Conservation (phyloP, 371 early-diverging fungal genomes). For the Syncephalis plumigaleata region DNA sequence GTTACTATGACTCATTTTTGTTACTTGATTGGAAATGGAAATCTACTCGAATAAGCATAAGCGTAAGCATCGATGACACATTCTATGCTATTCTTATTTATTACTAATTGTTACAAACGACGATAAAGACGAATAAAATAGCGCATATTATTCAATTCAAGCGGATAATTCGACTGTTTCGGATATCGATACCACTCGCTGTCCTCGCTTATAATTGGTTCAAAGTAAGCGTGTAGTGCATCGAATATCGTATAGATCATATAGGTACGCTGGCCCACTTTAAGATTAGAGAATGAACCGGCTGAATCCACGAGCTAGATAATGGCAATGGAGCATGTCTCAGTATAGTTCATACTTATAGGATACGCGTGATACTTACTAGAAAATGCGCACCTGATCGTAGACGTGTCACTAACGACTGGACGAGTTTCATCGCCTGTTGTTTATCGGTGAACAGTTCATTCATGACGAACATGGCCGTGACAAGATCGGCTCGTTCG, state of each 20-base stretch:
- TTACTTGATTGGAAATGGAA: too few relatives aligned
- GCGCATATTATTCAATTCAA: slow-evolving; percentile 76
- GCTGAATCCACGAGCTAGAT: slow-evolving; percentile 74
- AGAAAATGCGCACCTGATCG: slow-evolving; percentile 48
- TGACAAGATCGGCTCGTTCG: slow-evolving; percentile 45
- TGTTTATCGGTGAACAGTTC: slow-evolving; percentile 70
- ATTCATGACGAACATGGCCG: slow-evolving; percentile 81
- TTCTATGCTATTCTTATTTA: too few relatives aligned
- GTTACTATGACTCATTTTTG: too few relatives aligned
- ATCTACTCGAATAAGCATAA: too few relatives aligned
- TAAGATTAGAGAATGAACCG: slow-evolving; percentile 77
- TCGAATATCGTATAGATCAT: slow-evolving; percentile 82
- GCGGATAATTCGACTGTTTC: slow-evolving; percentile 45
- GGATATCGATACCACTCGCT: slow-evolving; percentile 75
- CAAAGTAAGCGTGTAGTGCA: slow-evolving; percentile 44
- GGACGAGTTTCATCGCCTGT: slow-evolving; percentile 54
- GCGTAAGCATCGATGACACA: too few relatives aligned
- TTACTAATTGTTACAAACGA: slow-evolving; percentile 13
- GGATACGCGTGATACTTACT: slow-evolving; percentile 20
- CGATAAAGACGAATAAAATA: slow-evolving; percentile 72
- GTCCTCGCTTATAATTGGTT: slow-evolving; percentile 43
- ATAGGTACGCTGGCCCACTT: slow-evolving; percentile 54
- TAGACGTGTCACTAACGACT: slow-evolving; percentile 40
- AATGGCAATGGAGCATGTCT: not conserved
- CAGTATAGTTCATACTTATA: not conserved